Percentiles rank a stretch among this genome's conserved stretches.
phyloP scores from a whole-genome alignment of 257 asterid species.

The Euphrasia confusa region DNA sequence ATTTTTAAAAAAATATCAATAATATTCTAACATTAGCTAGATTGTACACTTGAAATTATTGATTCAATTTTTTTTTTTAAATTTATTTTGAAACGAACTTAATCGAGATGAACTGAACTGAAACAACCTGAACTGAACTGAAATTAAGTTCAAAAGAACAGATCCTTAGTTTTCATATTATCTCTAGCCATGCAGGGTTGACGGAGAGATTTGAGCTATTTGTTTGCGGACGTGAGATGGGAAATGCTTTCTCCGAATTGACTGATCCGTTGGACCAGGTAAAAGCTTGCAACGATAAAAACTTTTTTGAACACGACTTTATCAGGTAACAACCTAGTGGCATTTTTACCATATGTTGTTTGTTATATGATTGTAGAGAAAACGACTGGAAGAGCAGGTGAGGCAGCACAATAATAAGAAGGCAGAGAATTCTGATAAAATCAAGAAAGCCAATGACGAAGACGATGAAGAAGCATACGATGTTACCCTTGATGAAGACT shows the following conservation, averaged over 20 bases:
- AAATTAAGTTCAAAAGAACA: no score
- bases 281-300: not conserved
- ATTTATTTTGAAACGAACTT: no score
- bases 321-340: not conserved
- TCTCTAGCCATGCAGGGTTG: constrained; percentile 65
- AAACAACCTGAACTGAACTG: no score
- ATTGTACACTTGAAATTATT: no score
- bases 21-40: no score
- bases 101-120: no score
- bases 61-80: no score
- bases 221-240: constrained; percentile 86
- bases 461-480: constrained; percentile 66
- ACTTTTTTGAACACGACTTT: not conserved
- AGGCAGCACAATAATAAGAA: constrained; percentile 64
- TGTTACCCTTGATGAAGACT: constrained; percentile 86
- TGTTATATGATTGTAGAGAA: constrained; percentile 48
- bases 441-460: not conserved
- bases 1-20: no score
- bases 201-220: constrained; percentile 92
- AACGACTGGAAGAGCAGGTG: constrained; percentile 92
- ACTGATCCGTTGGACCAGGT: constrained; percentile 97
- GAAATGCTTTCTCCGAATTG: constrained; percentile 92
- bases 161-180: constrained; percentile 10
- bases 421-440: constrained; percentile 25
- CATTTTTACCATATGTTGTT: not conserved